Base-by-base conservation (phyloP, 805 yeast species). In the Kodamaea sagamina region DNA sequence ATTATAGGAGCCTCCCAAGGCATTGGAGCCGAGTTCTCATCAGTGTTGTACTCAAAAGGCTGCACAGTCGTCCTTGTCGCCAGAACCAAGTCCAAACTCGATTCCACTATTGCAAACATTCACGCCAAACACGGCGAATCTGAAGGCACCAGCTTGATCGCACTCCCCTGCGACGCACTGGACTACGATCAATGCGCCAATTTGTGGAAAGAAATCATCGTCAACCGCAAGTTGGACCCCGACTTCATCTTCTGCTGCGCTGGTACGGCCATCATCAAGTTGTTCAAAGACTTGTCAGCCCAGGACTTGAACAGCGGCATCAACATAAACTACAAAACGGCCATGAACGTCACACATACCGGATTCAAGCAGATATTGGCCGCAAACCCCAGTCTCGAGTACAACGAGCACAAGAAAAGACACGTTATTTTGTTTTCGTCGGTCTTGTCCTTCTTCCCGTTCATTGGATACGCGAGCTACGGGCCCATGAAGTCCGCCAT, bases 1-100 rank as follows among this genome's bases (percentile, higher is more conserved):
- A 74, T 92, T n/a, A 79, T 96, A 0, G 99, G 99, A 3, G 98
- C 89, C 0, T 89, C 97, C 0, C 99, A 92, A 57, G 99, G 99
- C 0, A 69, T 92, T 1, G 99, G 99, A 0, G 81, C 81, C 3
- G 86, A 84, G 28, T 62, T 92, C 44, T 96, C 95, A 0, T 67
- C 68, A 32, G 71, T 76, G 43, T 67, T 83, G 36, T 78, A 74
- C 43, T 47, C 70, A 2, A 52, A 58, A 13, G 82, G 84, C 3
- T 85, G 89, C 27, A 74, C 78, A 41, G 86, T 90, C 1, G 67
- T 85, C 1, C 63, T 93, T 13, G 84, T 90, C 9, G 89, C 97
- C 1, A 72, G 99, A 50, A 84, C 92, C 0, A 82, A 75, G 47
- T 40, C 73, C 4, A 84, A 82, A 52, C 68, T 92, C 32, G 50